These are phyloP conservation scores for Vinca minor DNA, from an alignment of 257 asterid species.

Conservation along the genomic window DNA sequence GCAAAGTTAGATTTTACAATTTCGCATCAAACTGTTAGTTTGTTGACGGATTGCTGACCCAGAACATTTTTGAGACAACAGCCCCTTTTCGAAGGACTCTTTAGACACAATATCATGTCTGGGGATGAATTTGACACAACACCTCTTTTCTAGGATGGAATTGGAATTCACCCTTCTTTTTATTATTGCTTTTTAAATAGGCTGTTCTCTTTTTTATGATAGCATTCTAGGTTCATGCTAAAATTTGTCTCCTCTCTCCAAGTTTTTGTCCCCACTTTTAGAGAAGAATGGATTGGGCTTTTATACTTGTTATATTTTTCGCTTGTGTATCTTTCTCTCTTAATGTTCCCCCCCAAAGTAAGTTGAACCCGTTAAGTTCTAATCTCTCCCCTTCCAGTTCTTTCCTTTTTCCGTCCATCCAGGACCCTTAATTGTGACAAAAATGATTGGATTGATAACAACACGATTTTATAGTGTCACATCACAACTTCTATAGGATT, in stretches of 20 bases:
- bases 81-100: no score
- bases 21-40: no score
- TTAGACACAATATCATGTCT: no score
- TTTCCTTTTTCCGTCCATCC: not conserved
- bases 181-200: no score
- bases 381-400: not conserved
- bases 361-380: not conserved
- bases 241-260: not conserved
- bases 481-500: not conserved
- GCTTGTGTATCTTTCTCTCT: no score
- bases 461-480: not conserved
- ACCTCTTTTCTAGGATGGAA: no score
- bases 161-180: no score
- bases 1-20: no score
- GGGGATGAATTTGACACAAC: no score
- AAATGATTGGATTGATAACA: not conserved
- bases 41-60: no score
- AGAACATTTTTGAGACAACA: no score
- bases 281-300: not conserved
- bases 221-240: not conserved
- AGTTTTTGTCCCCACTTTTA: not conserved
- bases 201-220: not conserved
- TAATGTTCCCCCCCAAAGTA: not conserved
- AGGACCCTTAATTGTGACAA: not conserved
- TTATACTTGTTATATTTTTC: not conserved